Conservation (phyloP, 257 asterid species). For the Oldenlandia corymbosa region DNA sequence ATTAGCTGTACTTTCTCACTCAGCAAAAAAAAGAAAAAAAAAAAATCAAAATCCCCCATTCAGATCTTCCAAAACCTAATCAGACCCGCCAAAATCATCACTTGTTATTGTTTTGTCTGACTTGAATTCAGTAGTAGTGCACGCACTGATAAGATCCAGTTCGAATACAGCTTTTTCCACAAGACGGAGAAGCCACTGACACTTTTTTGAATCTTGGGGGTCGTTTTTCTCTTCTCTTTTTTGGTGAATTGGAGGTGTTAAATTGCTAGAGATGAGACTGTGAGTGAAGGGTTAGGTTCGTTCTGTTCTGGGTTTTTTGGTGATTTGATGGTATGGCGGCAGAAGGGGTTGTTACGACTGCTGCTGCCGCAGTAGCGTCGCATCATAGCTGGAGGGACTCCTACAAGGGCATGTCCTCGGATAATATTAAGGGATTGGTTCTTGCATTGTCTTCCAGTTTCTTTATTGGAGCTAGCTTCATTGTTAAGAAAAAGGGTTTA, state of each 20-base stretch:
- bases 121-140: neutral
- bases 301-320: neutral
- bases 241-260: neutral
- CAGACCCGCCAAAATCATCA: neutral
- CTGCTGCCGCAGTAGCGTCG: conserved; percentile 16
- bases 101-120: neutral
- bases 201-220: no score
- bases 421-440: conserved; percentile 68
- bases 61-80: conserved; percentile 16
- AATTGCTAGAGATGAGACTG: conserved; percentile 12
- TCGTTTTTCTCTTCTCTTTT: no score
- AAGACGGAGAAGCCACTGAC: neutral
- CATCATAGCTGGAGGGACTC: conserved; percentile 39
- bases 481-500: conserved; percentile 82
- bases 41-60: neutral
- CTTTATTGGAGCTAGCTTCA: conserved; percentile 87
- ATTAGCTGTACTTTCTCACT: conserved; percentile 12
- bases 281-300: conserved; percentile 10
- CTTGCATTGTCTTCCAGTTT: conserved; percentile 76
- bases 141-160: conserved; percentile 9
- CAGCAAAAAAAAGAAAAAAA: neutral
- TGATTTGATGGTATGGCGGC: conserved; percentile 27
- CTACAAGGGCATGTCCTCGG: conserved; percentile 74
- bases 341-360: conserved; percentile 35
- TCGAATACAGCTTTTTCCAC: neutral